Evolutionary conservation across 495 filamentous ascomycete species (phyloP), one percentile per base, ranked within the genome.

Genomic region (Podospora australis): DNA sequence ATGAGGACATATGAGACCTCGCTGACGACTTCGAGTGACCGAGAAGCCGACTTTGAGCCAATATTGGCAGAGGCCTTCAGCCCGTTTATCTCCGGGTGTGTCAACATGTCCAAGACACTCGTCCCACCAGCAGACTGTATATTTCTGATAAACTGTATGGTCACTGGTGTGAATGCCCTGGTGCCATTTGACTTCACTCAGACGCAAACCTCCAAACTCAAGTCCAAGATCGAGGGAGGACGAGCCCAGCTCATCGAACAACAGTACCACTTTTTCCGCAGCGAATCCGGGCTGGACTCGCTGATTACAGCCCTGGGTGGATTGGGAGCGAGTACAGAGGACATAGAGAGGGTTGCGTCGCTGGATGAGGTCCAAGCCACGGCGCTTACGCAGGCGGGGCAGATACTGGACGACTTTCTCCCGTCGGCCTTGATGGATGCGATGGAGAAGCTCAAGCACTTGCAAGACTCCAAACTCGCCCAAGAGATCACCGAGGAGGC

Each of bases 341-440:
- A 70, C 44, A 52, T 69, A 0, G 55, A 53, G 22, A 66, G 66
- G 14, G 60, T 71, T 10, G 46, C 62, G 6, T 46, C 60, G 20
- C 64, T 78, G 17, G 65, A 75, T 42, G 51, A 74, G 34, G 82
- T 90, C 60, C 80, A 86, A 47, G 78, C 82, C 0, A 70, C 77
- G 10, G 65, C 77, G 3, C 74, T 96, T 19, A 67, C 75, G 10
- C 62, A 69, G 28, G 81, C 83, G 6, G 84, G 83, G 58, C 87
- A 94, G 57, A 76, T 78, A 21, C 78, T 98, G 3, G 94, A 98
- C 63, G 82, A 87, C 53, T 97, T 96, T 67, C 74, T 98, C 17
- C 90, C 90, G 0, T 91, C 87, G 7, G 92, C 91, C 7, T 68
- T 95, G 14, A 92, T 96, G 78, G 92, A 98, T 62, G 88, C 90